Conservation (phyloP, 2,329 filamentous ascomycete genomes). For the Xylogone sp. region DNA sequence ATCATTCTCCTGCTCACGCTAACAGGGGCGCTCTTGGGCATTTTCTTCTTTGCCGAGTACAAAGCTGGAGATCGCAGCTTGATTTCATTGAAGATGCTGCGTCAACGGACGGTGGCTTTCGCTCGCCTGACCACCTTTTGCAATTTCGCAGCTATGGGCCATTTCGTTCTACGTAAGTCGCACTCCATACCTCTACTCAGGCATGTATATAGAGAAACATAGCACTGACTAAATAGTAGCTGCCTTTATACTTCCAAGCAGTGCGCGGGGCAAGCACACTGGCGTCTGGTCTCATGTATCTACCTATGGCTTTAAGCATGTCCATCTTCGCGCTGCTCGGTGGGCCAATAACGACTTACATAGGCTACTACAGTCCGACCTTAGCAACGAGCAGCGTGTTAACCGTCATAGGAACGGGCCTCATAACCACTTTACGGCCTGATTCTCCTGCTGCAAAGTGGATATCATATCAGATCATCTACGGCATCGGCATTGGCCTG, state of each 20-base stretch:
- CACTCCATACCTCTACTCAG: not conserved
- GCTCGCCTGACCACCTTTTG: not conserved
- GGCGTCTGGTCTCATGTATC: not conserved
- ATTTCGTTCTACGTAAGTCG: not conserved
- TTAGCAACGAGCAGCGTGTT: not conserved
- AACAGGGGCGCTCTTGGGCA: not conserved
- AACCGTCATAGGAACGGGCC: not conserved
- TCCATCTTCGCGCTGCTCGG: not conserved
- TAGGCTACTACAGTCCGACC: not conserved
- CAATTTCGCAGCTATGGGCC: not conserved
- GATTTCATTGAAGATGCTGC: not conserved
- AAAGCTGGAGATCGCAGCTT: not conserved
- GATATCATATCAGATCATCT: constrained; percentile 24
- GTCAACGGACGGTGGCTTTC: not conserved
- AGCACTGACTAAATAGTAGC: not conserved
- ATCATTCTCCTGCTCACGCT: no score
- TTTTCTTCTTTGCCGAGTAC: not conserved
- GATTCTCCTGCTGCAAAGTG: constrained; percentile 30
- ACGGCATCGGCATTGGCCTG: constrained; percentile 16
- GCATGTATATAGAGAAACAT: no score
- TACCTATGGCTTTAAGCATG: not conserved
- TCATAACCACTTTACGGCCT: constrained; percentile 32
- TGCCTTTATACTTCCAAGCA: not conserved
- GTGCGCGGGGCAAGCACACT: not conserved
- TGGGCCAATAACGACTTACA: not conserved